Evolutionary conservation across 495 filamentous ascomycete genomes (phyloP).

Genomic region (Neurospora sp.): DNA sequence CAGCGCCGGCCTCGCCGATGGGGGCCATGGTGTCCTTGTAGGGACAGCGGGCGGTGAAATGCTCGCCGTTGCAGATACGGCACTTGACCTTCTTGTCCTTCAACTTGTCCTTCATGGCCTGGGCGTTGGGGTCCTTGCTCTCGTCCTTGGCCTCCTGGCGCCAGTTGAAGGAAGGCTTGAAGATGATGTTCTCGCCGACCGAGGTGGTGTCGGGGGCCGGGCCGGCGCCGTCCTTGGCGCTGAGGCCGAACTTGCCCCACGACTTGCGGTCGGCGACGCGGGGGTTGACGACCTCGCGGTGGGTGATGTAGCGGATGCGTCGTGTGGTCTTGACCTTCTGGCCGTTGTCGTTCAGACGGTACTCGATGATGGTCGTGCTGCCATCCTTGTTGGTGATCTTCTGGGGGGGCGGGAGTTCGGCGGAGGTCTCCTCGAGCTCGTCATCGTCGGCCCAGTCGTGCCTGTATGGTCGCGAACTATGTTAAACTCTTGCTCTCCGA

Average conservation of each 20-base stretch:
- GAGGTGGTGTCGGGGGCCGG: constrained; percentile 77
- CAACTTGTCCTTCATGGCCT: constrained; percentile 77
- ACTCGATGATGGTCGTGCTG: constrained; percentile 87
- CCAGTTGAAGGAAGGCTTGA: constrained; percentile 84
- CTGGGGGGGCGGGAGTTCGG: constrained; percentile 72
- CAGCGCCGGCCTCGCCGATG: constrained; percentile 38
- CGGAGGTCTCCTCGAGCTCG: constrained; percentile 75
- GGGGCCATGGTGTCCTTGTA: constrained; percentile 59
- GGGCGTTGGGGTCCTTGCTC: constrained; percentile 60
- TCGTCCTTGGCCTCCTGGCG: constrained; percentile 80
- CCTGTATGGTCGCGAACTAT: constrained; percentile 9
- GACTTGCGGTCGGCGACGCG: constrained; percentile 85
- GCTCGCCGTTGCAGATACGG: constrained; percentile 94
- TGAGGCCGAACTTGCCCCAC: constrained; percentile 84
- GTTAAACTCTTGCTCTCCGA: not conserved
- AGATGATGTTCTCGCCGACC: constrained; percentile 95
- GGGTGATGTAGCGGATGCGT: constrained; percentile 78
- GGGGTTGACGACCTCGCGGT: constrained; percentile 89
- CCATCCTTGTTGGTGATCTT: constrained; percentile 94
- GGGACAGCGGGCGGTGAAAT: constrained; percentile 88
- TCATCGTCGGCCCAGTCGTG: constrained; percentile 92
- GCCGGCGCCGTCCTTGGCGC: constrained; percentile 54
- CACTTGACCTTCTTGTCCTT: constrained; percentile 99
- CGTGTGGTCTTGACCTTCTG: constrained; percentile 95
- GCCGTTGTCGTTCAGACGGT: constrained; percentile 81